These are phyloP conservation scores for Saksenaea vasiformis DNA, from an alignment of 371 early-diverging fungal genomes.

Conservation along the genomic window DNA sequence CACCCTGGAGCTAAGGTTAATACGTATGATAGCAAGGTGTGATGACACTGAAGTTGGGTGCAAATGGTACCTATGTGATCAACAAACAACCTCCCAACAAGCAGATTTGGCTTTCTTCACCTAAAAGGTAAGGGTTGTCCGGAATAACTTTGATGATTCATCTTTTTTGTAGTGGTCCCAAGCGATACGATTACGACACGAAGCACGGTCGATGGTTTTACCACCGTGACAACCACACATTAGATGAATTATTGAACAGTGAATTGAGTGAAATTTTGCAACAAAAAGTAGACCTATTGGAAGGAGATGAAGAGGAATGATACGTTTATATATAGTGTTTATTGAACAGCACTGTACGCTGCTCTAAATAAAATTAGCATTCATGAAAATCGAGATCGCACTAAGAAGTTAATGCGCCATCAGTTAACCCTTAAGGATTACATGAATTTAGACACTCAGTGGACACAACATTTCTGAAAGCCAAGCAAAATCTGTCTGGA, in stretches of 20 bases:
- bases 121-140: slow-evolving; percentile 58
- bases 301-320: slow-evolving; percentile 9
- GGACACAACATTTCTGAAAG: no score
- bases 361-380: no score
- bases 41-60: slow-evolving; percentile 84
- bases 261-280: slow-evolving; percentile 62
- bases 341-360: no score
- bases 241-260: slow-evolving; percentile 66
- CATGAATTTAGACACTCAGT: no score
- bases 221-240: slow-evolving; percentile 61
- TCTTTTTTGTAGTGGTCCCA: slow-evolving; percentile 75
- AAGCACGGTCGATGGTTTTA: slow-evolving; percentile 74
- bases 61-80: slow-evolving; percentile 92
- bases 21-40: slow-evolving; percentile 68
- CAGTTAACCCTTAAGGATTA: no score
- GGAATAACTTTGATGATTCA: neutral
- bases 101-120: slow-evolving; percentile 99
- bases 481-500: no score
- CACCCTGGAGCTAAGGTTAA: neutral
- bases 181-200: slow-evolving; percentile 81
- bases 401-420: no score
- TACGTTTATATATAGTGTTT: neutral
- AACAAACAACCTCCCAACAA: slow-evolving; percentile 99
- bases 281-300: slow-evolving; percentile 33
- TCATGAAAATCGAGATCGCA: no score